Evolutionary conservation across 2,329 filamentous ascomycete species (phyloP), one percentile per base, ranked within the genome.

Genomic region (Aspergillus costaricaensis): DNA sequence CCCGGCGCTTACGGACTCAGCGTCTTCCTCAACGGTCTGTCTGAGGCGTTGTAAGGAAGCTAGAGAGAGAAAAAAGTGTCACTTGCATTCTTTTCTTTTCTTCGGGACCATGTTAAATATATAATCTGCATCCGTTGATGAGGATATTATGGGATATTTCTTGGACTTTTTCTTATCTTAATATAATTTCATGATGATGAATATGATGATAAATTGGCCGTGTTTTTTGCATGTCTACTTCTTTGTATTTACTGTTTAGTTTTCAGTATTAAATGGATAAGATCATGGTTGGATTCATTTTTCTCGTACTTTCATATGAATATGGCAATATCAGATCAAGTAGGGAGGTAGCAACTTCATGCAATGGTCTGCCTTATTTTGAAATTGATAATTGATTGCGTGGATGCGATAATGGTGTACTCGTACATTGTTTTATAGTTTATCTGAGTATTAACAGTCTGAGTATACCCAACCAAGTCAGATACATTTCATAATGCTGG

Each of bases 1-100:
- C 90, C 90, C 2, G 88, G 88, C 27, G 88, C 88, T 5, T 83
- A 86, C 61, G 95, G 95, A n/a, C 87, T 98, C 66, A 88, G 89
- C 36, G 86, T 88, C 74, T 93, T 99, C 78, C 89, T 97, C 77
- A 79, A 85, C 48, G 95, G 94, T 0, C 73, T 98, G 69, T 88
- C 89, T 57, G 84, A 86, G 67, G 81, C 75, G 36, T 50, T 72
- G 72, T 68, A 74, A 75, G 36, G 27, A 32, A 19, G 23, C 43
- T 12, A 36, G 15, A 12, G 27, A 30, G 27, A 12, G 27, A 30
- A 4, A 30, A 36, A 50, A 30, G 48, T 60, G 3, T 65, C 3
- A 19, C 23, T 10, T 8, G n/a, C 12, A 23, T 70, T 58, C 25
- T 12, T 15, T 55, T 10, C 43, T 14, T 44, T 38, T 49, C 12